Base-by-base conservation (phyloP, 805 yeast genomes). In the Ogataea methylovora region DNA sequence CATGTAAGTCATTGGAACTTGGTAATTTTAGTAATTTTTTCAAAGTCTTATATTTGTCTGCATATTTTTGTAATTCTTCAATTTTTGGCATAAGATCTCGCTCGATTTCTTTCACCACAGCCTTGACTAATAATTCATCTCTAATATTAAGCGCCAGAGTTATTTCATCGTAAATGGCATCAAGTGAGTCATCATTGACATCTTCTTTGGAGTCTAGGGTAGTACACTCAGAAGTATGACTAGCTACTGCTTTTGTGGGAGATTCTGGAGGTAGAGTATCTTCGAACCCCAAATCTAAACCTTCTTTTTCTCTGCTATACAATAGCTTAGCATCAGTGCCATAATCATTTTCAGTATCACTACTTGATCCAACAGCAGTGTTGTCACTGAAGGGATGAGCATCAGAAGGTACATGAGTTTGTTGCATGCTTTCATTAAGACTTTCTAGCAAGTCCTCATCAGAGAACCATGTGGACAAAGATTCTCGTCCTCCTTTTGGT, bases 1-100 rank as follows among this genome's bases (percentile, higher is more conserved):
- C 19, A 18, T 27, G 23, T 13, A 29, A 20, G 6, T 19, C 31
- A n/a, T 19, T 17, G 13, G 21, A 20, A 14, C 31, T 29, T 3
- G 31, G 31, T 15, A 29, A 12, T 3, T 13, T 29, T n/a, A 29
- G 14, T 7, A 29, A 20, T 11, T 4, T 30, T 33, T 50, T 53
- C 18, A 48, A 27, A 5, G 43, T 28, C 23, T 49, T 46, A 32
- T 54, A 56, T 27, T 56, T 52, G 17, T 36, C 39, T 5, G 50
- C 37, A 7, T 43, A 40, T 11, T 40, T 27, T 15, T 46, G 35
- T 23, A 54, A 24, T 7, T 27, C 28, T n/a, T 36, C 35, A 15
- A 54, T 39, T 24, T 44, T 43, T 9, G 59, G 56, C 18, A 35
- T 24, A 4, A 54, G 16, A 10, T 52, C 52, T n/a, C 26, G 29